Evolutionary conservation across 352 stramenopile genomes (phyloP).

Genomic region (Pythium scleroteichum): DNA sequence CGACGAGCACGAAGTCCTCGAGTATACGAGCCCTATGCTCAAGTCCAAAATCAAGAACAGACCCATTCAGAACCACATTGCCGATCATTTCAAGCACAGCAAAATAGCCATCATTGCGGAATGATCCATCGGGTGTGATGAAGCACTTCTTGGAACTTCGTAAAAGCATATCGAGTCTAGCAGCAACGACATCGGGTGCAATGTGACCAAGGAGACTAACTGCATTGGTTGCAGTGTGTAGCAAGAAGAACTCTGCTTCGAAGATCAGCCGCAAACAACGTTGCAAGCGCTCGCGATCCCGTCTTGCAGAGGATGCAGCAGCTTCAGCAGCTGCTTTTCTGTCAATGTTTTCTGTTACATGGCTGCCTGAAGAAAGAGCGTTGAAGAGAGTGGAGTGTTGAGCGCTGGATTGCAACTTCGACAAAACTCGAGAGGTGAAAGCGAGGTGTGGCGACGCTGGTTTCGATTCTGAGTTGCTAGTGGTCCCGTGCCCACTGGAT

Average conservation of each 20-base stretch:
- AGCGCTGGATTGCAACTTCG: conserved; percentile 55
- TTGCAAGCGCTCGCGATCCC: conserved; percentile 39
- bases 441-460: conserved; percentile 34
- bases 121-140: conserved; percentile 62
- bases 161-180: conserved; percentile 37
- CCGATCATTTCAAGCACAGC: conserved; percentile 69
- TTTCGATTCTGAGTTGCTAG: conserved; percentile 18
- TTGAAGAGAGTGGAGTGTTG: conserved; percentile 65
- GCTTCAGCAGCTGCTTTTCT: conserved; percentile 15
- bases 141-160: conserved; percentile 29
- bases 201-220: conserved; percentile 61
- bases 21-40: conserved; percentile 28
- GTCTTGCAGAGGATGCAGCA: neutral
- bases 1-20: conserved; percentile 53
- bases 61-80: conserved; percentile 29
- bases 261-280: conserved; percentile 53
- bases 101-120: conserved; percentile 62
- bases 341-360: conserved; percentile 15
- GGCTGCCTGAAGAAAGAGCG: conserved; percentile 35
- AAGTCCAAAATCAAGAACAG: conserved; percentile 22
- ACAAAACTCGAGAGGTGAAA: conserved; percentile 78
- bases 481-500: conserved; percentile 2
- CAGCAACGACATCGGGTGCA: conserved; percentile 44
- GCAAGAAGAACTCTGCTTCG: conserved; percentile 56
- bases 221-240: conserved; percentile 56